A percentile compares a stretch with the other conserved stretches of the same genome.
These are phyloP conservation scores for Pythium folliculosum DNA, from an alignment of 352 stramenopile species.

Conservation along the genomic window DNA sequence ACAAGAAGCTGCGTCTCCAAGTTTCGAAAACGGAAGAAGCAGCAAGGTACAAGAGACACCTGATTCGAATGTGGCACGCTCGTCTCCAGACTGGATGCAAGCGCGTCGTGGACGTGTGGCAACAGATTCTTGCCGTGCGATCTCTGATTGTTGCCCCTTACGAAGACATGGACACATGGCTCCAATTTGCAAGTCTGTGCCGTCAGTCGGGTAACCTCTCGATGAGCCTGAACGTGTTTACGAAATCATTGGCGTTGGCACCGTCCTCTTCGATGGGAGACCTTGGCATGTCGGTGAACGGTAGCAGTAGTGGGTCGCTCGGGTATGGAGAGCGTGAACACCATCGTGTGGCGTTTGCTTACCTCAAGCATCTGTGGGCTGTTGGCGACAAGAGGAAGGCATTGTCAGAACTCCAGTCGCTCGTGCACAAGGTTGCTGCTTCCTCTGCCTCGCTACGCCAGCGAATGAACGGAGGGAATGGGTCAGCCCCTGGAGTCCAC, in stretches of 20 bases:
- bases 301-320: conserved; percentile 33
- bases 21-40: conserved; percentile 75
- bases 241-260: conserved; percentile 68
- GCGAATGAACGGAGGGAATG: conserved; percentile 17
- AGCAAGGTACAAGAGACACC: conserved; percentile 72
- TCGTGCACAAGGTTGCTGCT: conserved; percentile 82
- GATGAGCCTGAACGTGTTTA: conserved; percentile 88
- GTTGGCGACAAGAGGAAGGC: conserved; percentile 88
- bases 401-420: conserved; percentile 75
- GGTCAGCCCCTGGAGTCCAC: not conserved
- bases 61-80: conserved; percentile 87
- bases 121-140: conserved; percentile 95
- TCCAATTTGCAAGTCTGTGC: conserved; percentile 94
- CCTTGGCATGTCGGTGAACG: conserved; percentile 17
- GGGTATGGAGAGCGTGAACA: conserved; percentile 86
- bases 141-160: conserved; percentile 89
- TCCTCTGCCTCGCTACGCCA: conserved; percentile 38
- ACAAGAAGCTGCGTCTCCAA: conserved; percentile 73
- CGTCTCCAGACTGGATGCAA: conserved; percentile 77
- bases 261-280: conserved; percentile 22
- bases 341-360: conserved; percentile 77
- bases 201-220: conserved; percentile 89
- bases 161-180: conserved; percentile 93
- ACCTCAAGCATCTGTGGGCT: conserved; percentile 80
- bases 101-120: conserved; percentile 94